Evolutionary conservation across 2,329 filamentous ascomycete species (phyloP).

Genomic region (Pseudopithomyces maydicus): DNA sequence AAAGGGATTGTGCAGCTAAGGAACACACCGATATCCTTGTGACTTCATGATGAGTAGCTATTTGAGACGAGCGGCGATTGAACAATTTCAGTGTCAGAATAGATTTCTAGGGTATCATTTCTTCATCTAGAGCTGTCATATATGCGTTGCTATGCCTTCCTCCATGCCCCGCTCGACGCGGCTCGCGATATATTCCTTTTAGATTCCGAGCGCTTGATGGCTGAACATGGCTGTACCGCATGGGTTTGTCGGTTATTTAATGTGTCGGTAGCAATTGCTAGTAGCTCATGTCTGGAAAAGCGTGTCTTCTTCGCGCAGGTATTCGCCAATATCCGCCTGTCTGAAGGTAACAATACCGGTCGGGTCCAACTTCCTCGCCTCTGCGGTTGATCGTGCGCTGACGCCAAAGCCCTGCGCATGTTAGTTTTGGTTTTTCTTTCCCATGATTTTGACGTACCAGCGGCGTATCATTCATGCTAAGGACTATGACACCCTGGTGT

Average conservation of each 20-base stretch:
- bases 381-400: constrained; percentile 83
- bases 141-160: neutral
- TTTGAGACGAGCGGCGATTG: neutral
- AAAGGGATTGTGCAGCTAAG: too few species aligned
- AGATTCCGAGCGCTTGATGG: too few species aligned
- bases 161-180: neutral
- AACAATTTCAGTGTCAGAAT: neutral
- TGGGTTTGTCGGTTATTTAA: neutral
- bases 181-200: too few species aligned
- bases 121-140: neutral
- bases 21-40: too few species aligned
- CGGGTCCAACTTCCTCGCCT: constrained; percentile 83
- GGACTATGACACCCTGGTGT: constrained; percentile 88
- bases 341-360: constrained; percentile 89
- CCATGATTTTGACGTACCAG: constrained; percentile 52
- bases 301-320: constrained; percentile 79
- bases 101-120: constrained; percentile 5
- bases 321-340: constrained; percentile 94
- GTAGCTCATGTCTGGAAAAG: constrained; percentile 61
- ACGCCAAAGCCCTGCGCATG: constrained; percentile 80
- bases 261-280: neutral
- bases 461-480: constrained; percentile 89
- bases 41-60: neutral
- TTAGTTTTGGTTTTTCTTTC: neutral
- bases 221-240: too few species aligned